Conservation (phyloP, 1,284 basidiomycete genomes). For the Microbotryomycetes sp. region DNA sequence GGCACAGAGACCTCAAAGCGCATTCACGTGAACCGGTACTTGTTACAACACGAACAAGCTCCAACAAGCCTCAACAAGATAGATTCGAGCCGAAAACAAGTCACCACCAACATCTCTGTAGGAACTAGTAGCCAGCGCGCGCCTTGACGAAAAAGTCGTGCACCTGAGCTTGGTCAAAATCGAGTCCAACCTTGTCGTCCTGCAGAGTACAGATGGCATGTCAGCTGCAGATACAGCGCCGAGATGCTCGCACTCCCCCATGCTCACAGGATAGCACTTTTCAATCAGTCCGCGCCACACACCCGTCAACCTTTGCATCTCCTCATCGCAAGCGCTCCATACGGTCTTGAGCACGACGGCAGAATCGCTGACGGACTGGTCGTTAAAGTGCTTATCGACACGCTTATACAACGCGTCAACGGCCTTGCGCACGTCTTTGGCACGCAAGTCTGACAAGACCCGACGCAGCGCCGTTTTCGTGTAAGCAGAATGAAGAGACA, state of each 20-base stretch:
- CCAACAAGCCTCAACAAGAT: no score
- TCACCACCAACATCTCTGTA: no score
- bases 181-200: slow-evolving; percentile 26
- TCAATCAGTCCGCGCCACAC: slow-evolving; percentile 59
- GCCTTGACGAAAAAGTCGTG: slow-evolving; percentile 15
- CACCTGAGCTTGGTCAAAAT: slow-evolving; percentile 14
- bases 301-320: slow-evolving; percentile 63
- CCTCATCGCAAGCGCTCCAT: slow-evolving; percentile 80
- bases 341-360: slow-evolving; percentile 65
- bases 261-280: slow-evolving; percentile 56
- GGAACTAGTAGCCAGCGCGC: background rate
- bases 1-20: no score
- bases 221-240: no score
- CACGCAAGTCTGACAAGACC: slow-evolving; percentile 72
- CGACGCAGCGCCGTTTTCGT: slow-evolving; percentile 72
- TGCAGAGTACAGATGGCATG: no score
- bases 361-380: slow-evolving; percentile 47
- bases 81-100: no score
- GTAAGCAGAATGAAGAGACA: slow-evolving; percentile 68
- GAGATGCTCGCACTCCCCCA: no score
- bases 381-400: slow-evolving; percentile 88
- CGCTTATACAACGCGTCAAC: slow-evolving; percentile 81
- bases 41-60: background rate
- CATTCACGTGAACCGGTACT: background rate
- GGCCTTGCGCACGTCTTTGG: slow-evolving; percentile 76